These are phyloP conservation scores for Butyriboletus loyo DNA, from an alignment of 768 basidiomycete species.

Conservation along the genomic window DNA sequence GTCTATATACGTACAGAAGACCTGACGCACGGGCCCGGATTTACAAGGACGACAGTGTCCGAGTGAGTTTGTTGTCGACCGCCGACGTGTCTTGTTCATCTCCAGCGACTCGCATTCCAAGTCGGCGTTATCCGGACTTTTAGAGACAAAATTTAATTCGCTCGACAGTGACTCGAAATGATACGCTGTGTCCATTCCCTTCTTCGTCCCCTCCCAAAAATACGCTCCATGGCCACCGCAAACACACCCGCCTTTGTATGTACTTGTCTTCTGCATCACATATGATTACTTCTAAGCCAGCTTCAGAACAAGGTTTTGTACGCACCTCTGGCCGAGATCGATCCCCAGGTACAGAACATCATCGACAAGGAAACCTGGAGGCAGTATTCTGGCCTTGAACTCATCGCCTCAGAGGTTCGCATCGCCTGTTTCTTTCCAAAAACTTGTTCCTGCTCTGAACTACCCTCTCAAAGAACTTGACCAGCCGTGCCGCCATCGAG, in stretches of 20 bases:
- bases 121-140: constrained; percentile 25
- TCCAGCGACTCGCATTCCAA: no score
- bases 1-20: background rate
- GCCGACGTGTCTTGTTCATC: background rate
- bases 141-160: constrained; percentile 14
- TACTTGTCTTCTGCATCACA: constrained; percentile 6
- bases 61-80: background rate
- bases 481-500: constrained; percentile 93
- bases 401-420: constrained; percentile 95
- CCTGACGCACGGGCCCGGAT: background rate
- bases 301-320: constrained; percentile 89
- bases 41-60: background rate
- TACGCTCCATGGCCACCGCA: constrained; percentile 57
- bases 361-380: constrained; percentile 99
- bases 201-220: constrained; percentile 20
- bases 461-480: constrained; percentile 72
- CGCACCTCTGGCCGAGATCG: constrained; percentile 80
- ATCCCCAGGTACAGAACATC: constrained; percentile 95
- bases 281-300: background rate
- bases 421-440: background rate
- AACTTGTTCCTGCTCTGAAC: background rate
- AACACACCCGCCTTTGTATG: constrained; percentile 62
- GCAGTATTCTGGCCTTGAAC: constrained; percentile 95
- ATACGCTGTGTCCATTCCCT: constrained; percentile 27
- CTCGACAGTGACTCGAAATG: constrained; percentile 24